A percentile compares a stretch with the other conserved stretches of the same genome.
Evolutionary conservation across 805 yeast genomes (phyloP).

Genomic region (Kluyveromyces aestuarii): DNA sequence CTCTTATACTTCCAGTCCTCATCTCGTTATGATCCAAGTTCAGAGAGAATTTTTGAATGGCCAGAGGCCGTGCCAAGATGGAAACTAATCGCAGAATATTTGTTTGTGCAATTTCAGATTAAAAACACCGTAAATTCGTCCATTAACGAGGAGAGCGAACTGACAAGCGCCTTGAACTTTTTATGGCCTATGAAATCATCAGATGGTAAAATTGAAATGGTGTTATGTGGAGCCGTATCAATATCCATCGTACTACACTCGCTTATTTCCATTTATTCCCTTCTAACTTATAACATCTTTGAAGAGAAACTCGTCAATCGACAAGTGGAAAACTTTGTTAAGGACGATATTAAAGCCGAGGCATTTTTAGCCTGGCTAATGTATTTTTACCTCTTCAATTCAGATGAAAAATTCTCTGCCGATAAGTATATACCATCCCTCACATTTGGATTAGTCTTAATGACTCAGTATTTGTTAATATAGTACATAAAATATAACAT

Average conservation of each 20-base stretch:
- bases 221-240: not conserved
- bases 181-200: not conserved
- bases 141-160: not conserved
- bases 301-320: not conserved
- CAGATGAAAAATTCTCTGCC: conserved; percentile 12
- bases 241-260: not conserved
- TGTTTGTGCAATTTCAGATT: conserved; percentile 4
- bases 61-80: conserved; percentile 17
- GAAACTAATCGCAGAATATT: conserved; percentile 10
- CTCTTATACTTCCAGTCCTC: conserved; percentile 62
- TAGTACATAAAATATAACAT: not conserved
- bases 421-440: conserved; percentile 19
- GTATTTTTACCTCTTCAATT: conserved; percentile 17
- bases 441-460: conserved; percentile 12
- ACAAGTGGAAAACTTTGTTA: not conserved
- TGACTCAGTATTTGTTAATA: conserved; percentile 4
- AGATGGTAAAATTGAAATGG: not conserved
- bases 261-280: not conserved
- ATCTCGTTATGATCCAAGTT: conserved; percentile 31
- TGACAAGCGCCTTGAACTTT: not conserved
- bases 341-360: conserved; percentile 11
- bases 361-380: conserved; percentile 22
- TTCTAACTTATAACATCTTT: not conserved
- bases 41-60: conserved; percentile 5
- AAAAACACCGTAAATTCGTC: not conserved